These are phyloP conservation scores for Phytophthora boehmeriae DNA, from an alignment of 352 stramenopile species.

Conservation along the genomic window DNA sequence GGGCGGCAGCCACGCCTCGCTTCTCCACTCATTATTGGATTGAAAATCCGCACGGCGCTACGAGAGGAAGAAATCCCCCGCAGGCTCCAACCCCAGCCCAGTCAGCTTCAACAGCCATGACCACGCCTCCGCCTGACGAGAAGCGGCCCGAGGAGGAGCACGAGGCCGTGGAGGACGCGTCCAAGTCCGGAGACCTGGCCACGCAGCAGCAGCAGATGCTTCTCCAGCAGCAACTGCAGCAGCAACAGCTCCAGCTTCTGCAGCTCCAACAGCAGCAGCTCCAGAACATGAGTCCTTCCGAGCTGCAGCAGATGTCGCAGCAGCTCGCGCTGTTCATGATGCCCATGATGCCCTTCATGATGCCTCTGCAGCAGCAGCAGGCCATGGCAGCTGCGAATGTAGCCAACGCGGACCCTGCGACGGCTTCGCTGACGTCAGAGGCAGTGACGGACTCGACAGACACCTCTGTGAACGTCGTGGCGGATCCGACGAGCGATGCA, in stretches of 20 bases:
- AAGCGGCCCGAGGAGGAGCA: constrained; percentile 14
- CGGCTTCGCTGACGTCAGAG: constrained; percentile 1
- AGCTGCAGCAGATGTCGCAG: constrained; percentile 63
- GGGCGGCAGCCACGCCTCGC: constrained; percentile 12
- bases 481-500: constrained; percentile 6
- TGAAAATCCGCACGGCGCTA: constrained; percentile 57
- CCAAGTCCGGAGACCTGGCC: constrained; percentile 34
- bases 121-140: constrained; percentile 37
- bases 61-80: constrained; percentile 73
- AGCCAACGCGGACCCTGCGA: neutral
- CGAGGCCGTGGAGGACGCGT: constrained; percentile 8
- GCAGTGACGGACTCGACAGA: constrained; percentile 3
- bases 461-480: neutral
- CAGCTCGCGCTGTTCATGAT: constrained; percentile 82
- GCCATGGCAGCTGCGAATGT: constrained; percentile 9
- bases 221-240: constrained; percentile 56
- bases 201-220: constrained; percentile 51
- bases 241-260: constrained; percentile 71
- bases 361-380: constrained; percentile 52
- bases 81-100: constrained; percentile 8
- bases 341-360: constrained; percentile 81
- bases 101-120: constrained; percentile 16
- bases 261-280: constrained; percentile 57
- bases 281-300: constrained; percentile 62
- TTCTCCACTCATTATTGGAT: constrained; percentile 64